These are phyloP conservation scores for Botrytis elliptica DNA, from an alignment of 2,329 filamentous ascomycete genomes.

Conservation along the genomic window DNA sequence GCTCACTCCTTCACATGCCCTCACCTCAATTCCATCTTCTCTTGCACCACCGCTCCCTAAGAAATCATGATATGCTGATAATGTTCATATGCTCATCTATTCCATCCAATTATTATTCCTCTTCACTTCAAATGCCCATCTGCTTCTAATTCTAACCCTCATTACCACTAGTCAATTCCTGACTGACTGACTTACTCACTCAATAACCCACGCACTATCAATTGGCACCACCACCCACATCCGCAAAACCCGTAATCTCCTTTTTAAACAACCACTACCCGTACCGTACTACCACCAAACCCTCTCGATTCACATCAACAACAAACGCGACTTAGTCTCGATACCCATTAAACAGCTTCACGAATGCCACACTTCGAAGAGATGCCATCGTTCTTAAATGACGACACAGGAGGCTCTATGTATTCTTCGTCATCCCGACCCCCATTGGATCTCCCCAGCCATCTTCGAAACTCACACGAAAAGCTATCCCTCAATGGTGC, in stretches of 20 bases:
- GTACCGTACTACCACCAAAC: neutral
- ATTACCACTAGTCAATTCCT: neutral
- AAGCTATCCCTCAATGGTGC: slow-evolving; percentile 31
- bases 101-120: slow-evolving; percentile 26
- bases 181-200: neutral
- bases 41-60: neutral
- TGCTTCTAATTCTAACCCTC: neutral
- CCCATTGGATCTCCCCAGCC: slow-evolving; percentile 41
- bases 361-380: slow-evolving; percentile 46
- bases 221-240: slow-evolving; percentile 5
- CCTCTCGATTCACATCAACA: slow-evolving; percentile 18
- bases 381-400: slow-evolving; percentile 52
- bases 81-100: slow-evolving; percentile 21
- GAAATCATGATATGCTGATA: slow-evolving; percentile 24
- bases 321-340: slow-evolving; percentile 31
- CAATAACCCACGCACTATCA: slow-evolving; percentile 2
- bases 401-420: slow-evolving; percentile 41
- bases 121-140: neutral
- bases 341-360: slow-evolving; percentile 29
- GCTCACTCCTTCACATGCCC: neutral
- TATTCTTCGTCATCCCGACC: slow-evolving; percentile 33
- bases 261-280: slow-evolving; percentile 12
- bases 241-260: slow-evolving; percentile 15
- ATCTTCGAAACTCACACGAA: slow-evolving; percentile 39
- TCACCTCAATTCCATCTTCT: neutral